phyloP scores from a whole-genome alignment of 2,329 filamentous ascomycete genomes.

The Bretziella fagacearum region DNA sequence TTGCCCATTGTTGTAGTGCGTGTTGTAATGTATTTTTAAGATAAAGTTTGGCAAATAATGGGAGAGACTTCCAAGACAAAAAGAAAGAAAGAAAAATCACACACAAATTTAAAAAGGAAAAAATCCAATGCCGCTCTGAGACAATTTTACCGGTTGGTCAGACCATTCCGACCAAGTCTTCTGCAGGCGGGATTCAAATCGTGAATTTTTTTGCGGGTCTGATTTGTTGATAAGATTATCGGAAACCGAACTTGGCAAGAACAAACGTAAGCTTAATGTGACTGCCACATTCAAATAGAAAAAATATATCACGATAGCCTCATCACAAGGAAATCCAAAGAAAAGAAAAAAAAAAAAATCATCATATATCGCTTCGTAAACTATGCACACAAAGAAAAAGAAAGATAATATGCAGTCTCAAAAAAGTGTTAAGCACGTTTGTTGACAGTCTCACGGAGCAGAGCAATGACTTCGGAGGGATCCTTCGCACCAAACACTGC shows the following conservation, averaged over 20 bases:
- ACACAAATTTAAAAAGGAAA: slow-evolving; percentile 9
- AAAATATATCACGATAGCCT: too few species aligned
- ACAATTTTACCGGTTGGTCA: slow-evolving; percentile 12
- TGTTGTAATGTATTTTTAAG: neutral
- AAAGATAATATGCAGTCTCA: too few species aligned
- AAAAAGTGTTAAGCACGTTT: slow-evolving; percentile 30
- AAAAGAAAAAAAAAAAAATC: neutral
- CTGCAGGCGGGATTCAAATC: slow-evolving; percentile 4
- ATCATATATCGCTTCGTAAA: neutral
- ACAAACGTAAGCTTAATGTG: neutral
- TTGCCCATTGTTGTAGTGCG: slow-evolving; percentile 7
- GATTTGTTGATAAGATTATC: slow-evolving; percentile 13
- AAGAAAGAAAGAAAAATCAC: neutral
- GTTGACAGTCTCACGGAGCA: slow-evolving; percentile 65
- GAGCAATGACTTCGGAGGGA: slow-evolving; percentile 69
- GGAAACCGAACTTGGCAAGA: neutral
- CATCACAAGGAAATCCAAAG: neutral
- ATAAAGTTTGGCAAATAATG: too few species aligned
- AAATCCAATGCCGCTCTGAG: slow-evolving; percentile 2
- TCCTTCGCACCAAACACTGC: slow-evolving; percentile 89
- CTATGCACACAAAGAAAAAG: neutral
- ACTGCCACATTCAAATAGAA: too few species aligned
- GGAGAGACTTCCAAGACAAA: too few species aligned
- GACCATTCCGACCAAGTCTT: slow-evolving; percentile 9
- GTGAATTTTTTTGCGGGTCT: slow-evolving; percentile 13